phyloP scores from a whole-genome alignment of 2,329 filamentous ascomycete genomes.

The Aureobasidium namibiae region DNA sequence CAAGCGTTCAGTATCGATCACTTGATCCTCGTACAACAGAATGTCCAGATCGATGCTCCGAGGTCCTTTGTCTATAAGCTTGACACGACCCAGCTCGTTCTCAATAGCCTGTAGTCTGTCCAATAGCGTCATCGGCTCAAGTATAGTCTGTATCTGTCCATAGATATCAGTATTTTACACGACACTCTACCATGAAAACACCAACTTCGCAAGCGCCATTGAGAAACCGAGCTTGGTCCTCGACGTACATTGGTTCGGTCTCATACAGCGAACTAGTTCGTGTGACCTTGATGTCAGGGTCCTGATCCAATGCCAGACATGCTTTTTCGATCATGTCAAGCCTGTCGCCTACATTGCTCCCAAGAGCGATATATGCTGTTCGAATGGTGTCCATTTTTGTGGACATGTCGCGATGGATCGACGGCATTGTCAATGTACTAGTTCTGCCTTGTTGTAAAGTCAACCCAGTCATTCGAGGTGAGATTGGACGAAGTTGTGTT shows the following conservation, averaged over 20 bases:
- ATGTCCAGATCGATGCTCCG: conserved; percentile 94
- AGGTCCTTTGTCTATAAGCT: conserved; percentile 85
- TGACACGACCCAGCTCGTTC: conserved; percentile 66
- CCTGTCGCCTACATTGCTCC: conserved; percentile 86
- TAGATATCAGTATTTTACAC: conserved; percentile 15
- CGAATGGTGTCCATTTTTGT: not conserved
- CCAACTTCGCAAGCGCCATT: conserved; percentile 89
- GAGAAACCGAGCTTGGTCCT: conserved; percentile 78
- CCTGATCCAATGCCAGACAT: conserved; percentile 63
- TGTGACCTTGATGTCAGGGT: conserved; percentile 61
- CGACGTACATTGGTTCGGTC: conserved; percentile 93
- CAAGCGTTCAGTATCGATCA: conserved; percentile 62
- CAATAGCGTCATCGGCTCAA: conserved; percentile 68
- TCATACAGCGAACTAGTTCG: conserved; percentile 87
- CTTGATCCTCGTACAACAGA: conserved; percentile 65
- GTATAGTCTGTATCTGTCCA: conserved; percentile 65
- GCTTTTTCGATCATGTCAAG: conserved; percentile 78
- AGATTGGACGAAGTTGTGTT: not conserved
- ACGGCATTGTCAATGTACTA: not conserved
- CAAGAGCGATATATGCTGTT: conserved; percentile 74
- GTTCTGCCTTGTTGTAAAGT: not conserved
- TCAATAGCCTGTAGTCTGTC: conserved; percentile 81
- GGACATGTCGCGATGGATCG: not conserved
- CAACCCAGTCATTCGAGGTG: not conserved
- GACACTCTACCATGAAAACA: not conserved